These are phyloP conservation scores for Dendrocalamus latiflorus DNA, from an alignment of 202 grass and related monocot species.

Conservation along the genomic window DNA sequence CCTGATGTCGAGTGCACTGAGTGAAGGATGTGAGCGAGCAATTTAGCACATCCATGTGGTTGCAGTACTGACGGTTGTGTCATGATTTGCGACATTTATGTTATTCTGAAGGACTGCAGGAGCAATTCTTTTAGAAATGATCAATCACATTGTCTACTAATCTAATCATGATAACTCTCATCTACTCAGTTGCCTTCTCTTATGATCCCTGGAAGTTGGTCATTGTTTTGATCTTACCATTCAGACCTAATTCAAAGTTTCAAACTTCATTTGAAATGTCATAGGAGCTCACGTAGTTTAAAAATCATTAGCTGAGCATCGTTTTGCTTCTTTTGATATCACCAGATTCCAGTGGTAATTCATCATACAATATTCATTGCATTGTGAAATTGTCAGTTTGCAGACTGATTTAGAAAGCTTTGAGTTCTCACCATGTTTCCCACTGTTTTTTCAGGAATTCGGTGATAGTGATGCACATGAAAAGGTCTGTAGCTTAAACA, in stretches of 20 bases:
- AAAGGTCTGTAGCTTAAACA: conserved; percentile 32
- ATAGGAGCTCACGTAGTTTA: not conserved
- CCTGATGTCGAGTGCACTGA: not conserved
- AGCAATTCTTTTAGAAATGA: not conserved
- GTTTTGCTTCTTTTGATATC: not conserved
- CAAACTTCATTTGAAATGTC: not conserved
- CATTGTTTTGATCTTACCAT: not conserved
- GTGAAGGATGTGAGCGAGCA: not conserved
- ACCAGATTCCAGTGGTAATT: not conserved
- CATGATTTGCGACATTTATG: not conserved
- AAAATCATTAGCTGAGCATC: not conserved
- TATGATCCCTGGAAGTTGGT: not conserved
- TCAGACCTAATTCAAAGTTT: not conserved
- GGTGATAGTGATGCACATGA: conserved; percentile 16
- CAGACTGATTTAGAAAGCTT: not conserved
- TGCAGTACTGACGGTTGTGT: not conserved
- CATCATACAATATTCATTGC: not conserved
- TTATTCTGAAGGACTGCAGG: not conserved
- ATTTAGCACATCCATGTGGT: not conserved
- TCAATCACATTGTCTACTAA: not conserved
- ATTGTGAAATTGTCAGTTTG: not conserved
- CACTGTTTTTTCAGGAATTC: conserved; percentile 12
- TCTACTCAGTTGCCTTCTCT: not conserved
- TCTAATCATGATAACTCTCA: not conserved
- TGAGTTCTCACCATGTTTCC: conserved; percentile 21